A percentile compares a stretch with the other conserved stretches of the same genome.
These are phyloP conservation scores for Trichophyton mentagrophytes DNA, from an alignment of 2,329 filamentous ascomycete species.

Conservation along the genomic window DNA sequence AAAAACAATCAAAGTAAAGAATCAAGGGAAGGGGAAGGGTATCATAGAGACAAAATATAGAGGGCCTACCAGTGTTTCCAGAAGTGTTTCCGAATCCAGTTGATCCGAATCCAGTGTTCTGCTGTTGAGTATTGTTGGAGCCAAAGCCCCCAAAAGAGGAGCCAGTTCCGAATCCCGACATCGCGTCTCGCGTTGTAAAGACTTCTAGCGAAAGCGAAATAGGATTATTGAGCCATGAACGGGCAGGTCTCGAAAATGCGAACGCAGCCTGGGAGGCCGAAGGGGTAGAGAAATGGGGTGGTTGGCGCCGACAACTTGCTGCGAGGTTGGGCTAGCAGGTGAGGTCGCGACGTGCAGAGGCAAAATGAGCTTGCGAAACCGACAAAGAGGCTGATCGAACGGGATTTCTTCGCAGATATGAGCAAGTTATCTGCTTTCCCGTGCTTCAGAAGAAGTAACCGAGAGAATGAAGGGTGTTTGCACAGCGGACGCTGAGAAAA, in stretches of 20 bases:
- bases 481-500: conserved; percentile 1
- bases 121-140: conserved; percentile 10
- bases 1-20: conserved; percentile 6
- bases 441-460: neutral
- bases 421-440: neutral
- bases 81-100: conserved; percentile 8
- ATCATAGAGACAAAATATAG: neutral
- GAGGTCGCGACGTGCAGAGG: conserved; percentile 1
- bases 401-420: neutral
- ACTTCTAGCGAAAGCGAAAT: neutral
- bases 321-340: neutral
- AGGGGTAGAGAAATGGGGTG: neutral
- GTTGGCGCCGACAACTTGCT: neutral
- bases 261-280: neutral
- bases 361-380: neutral
- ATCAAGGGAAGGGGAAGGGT: neutral
- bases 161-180: conserved; percentile 13
- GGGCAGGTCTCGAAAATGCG: neutral
- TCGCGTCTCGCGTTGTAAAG: conserved; percentile 5
- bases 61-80: conserved; percentile 12
- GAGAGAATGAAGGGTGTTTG: neutral
- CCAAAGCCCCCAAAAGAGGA: conserved; percentile 13
- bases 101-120: conserved; percentile 12
- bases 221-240: conserved; percentile 1
- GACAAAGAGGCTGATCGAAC: neutral